Evolutionary conservation across 2,329 filamentous ascomycete species (phyloP), one percentile per base, ranked within the genome.

Genomic region (Microthyrium microscopicum): DNA sequence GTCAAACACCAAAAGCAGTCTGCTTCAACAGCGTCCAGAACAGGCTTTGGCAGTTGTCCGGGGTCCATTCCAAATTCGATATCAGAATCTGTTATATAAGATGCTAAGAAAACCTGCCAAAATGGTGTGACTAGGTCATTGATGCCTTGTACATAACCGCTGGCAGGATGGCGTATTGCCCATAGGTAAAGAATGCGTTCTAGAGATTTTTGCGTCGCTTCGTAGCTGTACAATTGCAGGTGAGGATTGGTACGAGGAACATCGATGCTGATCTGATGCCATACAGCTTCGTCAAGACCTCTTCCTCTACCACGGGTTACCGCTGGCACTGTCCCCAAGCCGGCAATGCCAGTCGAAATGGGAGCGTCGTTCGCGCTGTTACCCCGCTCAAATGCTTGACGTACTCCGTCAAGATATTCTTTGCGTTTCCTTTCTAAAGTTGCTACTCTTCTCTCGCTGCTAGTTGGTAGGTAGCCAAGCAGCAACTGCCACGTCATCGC

Each of bases 251-350:
- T 98, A 32, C 89, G 73, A 3, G 89, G 89, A 16, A 95, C 82
- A 50, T 98, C 89, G 48, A 98, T 98, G 55, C 84, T 94, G 57
- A 98, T 95, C 51, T 98, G 89, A 59, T 98, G 89, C 89, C 89
- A 98, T 38, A 98, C 75, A n/a, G 83, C 79, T 60, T 98, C 89
- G 46, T 98, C 91, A 13, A 98, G 60, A 2, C 85, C 87, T 35
- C 81, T 70, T 2, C 74, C 72, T 40, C 67, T 63, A 27, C 72
- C 67, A 41, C 81, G 73, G 46, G 56, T 57, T 5, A 52, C 46
- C 12, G 38, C 36, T 12, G 41, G 33, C 20, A 51, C 49, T 1
- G 60, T 54, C 1, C 51, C 49, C n/a, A 47, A 47, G 11, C 58
- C 62, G n/a, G 56, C 52, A 12, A 56, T 48, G 61, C 75, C 53